Evolutionary conservation across 2,329 filamentous ascomycete genomes (phyloP), one percentile per base, ranked within the genome.

Genomic region (Phyllosticta paracitricarpa): DNA sequence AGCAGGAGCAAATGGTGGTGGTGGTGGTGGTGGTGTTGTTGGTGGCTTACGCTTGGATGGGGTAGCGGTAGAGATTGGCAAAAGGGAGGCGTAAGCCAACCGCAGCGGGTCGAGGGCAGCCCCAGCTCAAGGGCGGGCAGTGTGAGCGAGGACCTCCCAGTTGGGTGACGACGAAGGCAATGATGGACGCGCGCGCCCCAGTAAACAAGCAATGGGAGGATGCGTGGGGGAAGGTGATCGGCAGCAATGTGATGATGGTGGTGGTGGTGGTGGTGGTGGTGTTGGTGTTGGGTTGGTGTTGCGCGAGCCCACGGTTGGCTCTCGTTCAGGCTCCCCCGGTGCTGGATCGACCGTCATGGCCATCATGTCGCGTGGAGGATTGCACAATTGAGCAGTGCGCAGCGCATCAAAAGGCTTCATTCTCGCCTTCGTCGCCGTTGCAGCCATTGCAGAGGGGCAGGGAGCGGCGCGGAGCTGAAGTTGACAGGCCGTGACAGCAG

Each of bases 11-110:
- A 22, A 6, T 51, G 17, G 48, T 22, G 48, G 48, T 22, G 48
- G 19, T 22, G 26, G 26, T 28, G 26, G n/a, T 25, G 24, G 51
- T 22, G 24, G 9, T 53, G 51, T 56, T 61, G 59, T 54, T 54
- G 52, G 59, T 61, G 59, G 59, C 59, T 61, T 40, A 57, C 59
- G 59, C 59, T 56, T 61, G 59, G 59, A 61, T 61, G 59, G 59
- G 59, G 59, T 40, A 54, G 53, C 58, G 40, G 58, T 40, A 54
- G 51, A 60, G 58, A 60, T 60, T 60, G 53, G 58, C 57, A 60
- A 52, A 53, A 51, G 52, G 6, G 59, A 61, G 59, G 59, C 59
- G 59, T 57, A 40, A 61, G 59, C 59, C 59, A 61, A 57, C 59
- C 59, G 59, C 58, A 60, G 58, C 58, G 58, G 58, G 58, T 61